phyloP scores from a whole-genome alignment of 495 filamentous ascomycete genomes.

The Clohesyomyces aquaticus region DNA sequence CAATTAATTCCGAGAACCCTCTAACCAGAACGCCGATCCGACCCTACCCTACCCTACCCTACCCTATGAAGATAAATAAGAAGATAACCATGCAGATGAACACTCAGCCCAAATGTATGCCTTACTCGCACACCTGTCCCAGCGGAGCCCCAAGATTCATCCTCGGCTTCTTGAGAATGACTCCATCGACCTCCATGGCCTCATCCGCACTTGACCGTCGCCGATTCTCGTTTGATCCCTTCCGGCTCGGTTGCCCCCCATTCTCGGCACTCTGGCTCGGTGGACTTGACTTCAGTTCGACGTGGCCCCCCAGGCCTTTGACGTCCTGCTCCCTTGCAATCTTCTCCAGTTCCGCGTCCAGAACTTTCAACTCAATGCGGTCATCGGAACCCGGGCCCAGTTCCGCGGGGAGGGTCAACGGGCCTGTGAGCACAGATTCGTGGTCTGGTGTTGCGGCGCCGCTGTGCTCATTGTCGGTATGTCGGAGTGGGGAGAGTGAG shows the following conservation, averaged over 20 bases:
- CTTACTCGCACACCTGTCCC: constrained; percentile 21
- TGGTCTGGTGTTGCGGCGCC: constrained; percentile 7
- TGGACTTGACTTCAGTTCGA: background rate
- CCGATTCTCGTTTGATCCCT: background rate
- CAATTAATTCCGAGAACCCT: too few relatives aligned
- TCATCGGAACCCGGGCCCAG: constrained; percentile 29
- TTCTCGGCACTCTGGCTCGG: constrained; percentile 2
- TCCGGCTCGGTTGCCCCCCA: constrained; percentile 8
- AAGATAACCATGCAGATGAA: constrained; percentile 8
- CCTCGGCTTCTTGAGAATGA: constrained; percentile 32
- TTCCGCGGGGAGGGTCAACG: constrained; percentile 24
- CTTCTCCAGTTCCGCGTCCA: constrained; percentile 43
- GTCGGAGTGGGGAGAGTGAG: constrained; percentile 24
- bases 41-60: too few relatives aligned
- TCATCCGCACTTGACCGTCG: constrained; percentile 7
- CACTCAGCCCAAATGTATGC: background rate
- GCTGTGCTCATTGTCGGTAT: background rate
- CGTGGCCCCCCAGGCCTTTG: background rate
- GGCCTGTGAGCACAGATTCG: constrained; percentile 16
- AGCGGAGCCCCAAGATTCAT: constrained; percentile 37
- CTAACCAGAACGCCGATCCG: too few relatives aligned
- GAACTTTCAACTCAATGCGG: constrained; percentile 23
- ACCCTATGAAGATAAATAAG: background rate
- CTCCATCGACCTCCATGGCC: constrained; percentile 30
- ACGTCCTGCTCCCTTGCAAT: constrained; percentile 46